These are phyloP conservation scores for Pleurostoma richardsiae DNA, from an alignment of 2,329 filamentous ascomycete genomes.

Conservation along the genomic window DNA sequence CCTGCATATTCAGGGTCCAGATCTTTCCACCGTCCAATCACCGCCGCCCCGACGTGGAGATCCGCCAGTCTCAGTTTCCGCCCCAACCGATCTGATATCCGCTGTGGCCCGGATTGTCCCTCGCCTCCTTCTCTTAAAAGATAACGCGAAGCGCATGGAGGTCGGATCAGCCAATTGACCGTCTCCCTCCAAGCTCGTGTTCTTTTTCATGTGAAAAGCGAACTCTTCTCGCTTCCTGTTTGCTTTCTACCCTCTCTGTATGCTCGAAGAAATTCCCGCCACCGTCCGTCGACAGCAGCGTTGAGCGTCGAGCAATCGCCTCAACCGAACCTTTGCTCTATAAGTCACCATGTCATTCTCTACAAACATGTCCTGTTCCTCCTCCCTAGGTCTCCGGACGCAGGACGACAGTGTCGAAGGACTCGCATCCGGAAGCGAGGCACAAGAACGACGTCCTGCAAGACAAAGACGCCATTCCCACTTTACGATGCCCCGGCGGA, in stretches of 20 bases:
- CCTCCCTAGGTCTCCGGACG: background rate
- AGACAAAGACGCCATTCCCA: conserved; percentile 51
- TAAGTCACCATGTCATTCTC: too few species aligned
- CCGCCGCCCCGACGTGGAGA: background rate
- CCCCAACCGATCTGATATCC: conserved; percentile 1
- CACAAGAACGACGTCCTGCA: background rate
- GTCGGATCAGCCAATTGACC: background rate
- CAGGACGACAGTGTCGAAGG: conserved; percentile 28
- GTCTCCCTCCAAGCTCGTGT: background rate
- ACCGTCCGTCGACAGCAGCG: background rate
- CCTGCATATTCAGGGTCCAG: background rate
- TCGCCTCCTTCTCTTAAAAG: background rate
- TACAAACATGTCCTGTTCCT: conserved; percentile 4
- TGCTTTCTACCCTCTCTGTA: background rate
- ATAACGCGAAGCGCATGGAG: too few species aligned
- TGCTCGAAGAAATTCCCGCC: background rate
- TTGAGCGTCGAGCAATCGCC: too few species aligned
- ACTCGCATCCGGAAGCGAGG: conserved; percentile 27
- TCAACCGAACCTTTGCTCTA: too few species aligned
- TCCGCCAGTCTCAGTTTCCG: background rate
- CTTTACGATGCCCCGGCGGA: conserved; percentile 47
- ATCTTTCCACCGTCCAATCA: background rate
- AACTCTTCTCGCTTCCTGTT: background rate
- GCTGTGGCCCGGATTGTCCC: background rate
- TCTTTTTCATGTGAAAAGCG: background rate